Percentiles rank a stretch among this genome's conserved stretches.
Conservation (phyloP, 73 alveolate species). For the Symbiodinium natans region DNA sequence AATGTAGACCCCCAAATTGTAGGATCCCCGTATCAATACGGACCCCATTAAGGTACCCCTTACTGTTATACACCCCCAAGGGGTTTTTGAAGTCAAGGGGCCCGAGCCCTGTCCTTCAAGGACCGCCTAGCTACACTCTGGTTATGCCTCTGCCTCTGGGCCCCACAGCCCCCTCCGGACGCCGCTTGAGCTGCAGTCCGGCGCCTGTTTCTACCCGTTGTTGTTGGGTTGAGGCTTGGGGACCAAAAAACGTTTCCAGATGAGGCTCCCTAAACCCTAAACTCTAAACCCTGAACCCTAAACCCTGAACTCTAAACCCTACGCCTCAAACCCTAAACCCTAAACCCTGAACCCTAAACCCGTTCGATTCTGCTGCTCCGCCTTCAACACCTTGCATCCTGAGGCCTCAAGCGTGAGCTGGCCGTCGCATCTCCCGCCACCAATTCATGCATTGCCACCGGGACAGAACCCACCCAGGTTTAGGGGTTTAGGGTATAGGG, state of each 20-base stretch:
- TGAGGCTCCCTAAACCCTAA: background rate
- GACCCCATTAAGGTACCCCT: too few relatives aligned
- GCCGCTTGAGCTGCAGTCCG: background rate
- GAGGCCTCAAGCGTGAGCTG: background rate
- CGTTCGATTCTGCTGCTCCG: too few relatives aligned
- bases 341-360: too few relatives aligned
- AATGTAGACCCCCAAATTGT: too few relatives aligned
- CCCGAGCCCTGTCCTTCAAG: too few relatives aligned
- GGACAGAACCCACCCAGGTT: background rate
- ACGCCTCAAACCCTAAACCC: too few relatives aligned
- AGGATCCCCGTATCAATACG: too few relatives aligned
- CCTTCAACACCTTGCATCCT: too few relatives aligned
- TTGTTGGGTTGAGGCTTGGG: background rate
- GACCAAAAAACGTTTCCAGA: background rate
- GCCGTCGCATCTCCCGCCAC: background rate
- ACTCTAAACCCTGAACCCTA: background rate
- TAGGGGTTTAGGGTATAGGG: too few relatives aligned
- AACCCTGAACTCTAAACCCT: background rate
- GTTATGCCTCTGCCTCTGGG: slow-evolving; percentile 23
- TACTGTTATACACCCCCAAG: too few relatives aligned
- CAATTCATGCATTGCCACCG: background rate
- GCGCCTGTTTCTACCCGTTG: background rate
- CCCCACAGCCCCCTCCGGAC: slow-evolving; percentile 8
- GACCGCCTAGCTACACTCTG: slow-evolving; percentile 5
- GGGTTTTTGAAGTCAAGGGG: too few relatives aligned